phyloP scores from a whole-genome alignment of 208 protist species.

The Wallacemonas collosoma region DNA sequence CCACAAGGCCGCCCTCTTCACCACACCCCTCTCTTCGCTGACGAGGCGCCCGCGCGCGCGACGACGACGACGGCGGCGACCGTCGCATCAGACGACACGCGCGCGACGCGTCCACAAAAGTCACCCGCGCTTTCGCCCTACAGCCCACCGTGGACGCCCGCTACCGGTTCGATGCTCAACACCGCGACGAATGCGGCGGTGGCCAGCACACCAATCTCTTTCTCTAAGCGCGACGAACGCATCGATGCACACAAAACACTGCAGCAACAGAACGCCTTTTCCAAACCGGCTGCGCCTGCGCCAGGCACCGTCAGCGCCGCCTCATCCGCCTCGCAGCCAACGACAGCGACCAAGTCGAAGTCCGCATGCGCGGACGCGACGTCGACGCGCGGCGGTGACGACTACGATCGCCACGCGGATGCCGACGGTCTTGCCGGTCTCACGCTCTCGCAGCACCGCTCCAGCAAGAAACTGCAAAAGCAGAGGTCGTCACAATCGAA shows the following conservation, averaged over 20 bases:
- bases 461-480: not conserved
- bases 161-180: not conserved
- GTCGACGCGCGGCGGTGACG: not conserved
- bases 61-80: conserved; percentile 16
- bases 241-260: not conserved
- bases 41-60: conserved; percentile 17
- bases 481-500: conserved; percentile 7
- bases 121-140: conserved; percentile 11
- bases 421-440: conserved; percentile 3
- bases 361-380: not conserved
- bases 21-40: conserved; percentile 21
- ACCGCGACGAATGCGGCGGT: not conserved
- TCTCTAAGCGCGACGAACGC: not conserved
- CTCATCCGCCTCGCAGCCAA: too few relatives aligned
- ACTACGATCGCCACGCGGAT: not conserved
- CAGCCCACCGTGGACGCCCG: conserved; percentile 2
- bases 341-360: not conserved
- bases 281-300: too few relatives aligned
- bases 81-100: not conserved
- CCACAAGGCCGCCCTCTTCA: not conserved
- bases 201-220: not conserved
- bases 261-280: too few relatives aligned
- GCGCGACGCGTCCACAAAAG: conserved; percentile 3
- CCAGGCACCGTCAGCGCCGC: too few relatives aligned
- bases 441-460: conserved; percentile 12